phyloP scores from a whole-genome alignment of 768 basidiomycete genomes.

The Rhodosporidiobolus odoratus region DNA sequence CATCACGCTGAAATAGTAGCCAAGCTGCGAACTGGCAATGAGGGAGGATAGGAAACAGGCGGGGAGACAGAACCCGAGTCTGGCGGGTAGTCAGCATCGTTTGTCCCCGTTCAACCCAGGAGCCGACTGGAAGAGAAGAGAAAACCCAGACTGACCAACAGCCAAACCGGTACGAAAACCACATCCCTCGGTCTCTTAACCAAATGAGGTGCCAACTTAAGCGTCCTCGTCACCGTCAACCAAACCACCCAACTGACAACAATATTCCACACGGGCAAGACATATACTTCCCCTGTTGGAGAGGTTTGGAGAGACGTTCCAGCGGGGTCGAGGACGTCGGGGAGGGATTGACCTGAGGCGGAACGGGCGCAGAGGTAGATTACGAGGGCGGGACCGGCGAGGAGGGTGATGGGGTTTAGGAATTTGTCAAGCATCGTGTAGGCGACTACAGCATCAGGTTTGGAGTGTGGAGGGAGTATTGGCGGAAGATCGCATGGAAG shows the following conservation, averaged over 20 bases:
- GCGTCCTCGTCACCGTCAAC: slow-evolving; percentile 50
- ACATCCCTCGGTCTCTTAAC: slow-evolving; percentile 71
- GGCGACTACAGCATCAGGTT: too few species aligned
- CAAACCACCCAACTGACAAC: slow-evolving; percentile 48
- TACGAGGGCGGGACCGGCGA: slow-evolving; percentile 76
- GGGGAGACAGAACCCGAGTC: too few species aligned
- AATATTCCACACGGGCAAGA: slow-evolving; percentile 43
- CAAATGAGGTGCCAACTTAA: slow-evolving; percentile 72
- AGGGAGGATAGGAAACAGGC: too few species aligned
- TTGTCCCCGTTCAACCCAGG: too few species aligned
- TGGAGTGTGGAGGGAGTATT: not conserved
- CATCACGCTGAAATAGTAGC: slow-evolving; percentile 93
- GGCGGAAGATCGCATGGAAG: not conserved
- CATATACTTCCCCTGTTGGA: slow-evolving; percentile 40
- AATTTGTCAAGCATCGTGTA: slow-evolving; percentile 75
- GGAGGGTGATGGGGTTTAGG: slow-evolving; percentile 77
- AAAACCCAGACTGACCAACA: slow-evolving; percentile 55
- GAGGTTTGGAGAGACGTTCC: slow-evolving; percentile 38
- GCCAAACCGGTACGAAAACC: slow-evolving; percentile 77
- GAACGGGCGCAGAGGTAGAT: slow-evolving; percentile 60
- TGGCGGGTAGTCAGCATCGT: too few species aligned
- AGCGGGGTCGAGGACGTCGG: slow-evolving; percentile 34
- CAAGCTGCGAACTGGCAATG: too few species aligned
- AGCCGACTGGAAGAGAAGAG: too few species aligned
- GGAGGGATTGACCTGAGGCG: slow-evolving; percentile 48